phyloP scores from a whole-genome alignment of 257 asterid species.

The Nyctanthes arbortristis region DNA sequence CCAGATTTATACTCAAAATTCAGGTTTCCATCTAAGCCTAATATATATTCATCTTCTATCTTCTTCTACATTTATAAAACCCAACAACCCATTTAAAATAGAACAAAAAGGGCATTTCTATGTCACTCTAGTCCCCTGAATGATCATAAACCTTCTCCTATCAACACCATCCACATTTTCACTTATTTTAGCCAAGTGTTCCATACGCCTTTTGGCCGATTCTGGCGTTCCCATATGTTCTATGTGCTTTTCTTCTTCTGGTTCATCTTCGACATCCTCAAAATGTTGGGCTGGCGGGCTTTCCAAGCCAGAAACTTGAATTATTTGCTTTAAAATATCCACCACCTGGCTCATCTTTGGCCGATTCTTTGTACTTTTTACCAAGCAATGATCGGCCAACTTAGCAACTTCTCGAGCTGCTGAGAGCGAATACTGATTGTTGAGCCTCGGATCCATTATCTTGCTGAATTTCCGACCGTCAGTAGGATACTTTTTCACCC shows the following conservation, averaged over 20 bases:
- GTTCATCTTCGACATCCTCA: conserved; percentile 41
- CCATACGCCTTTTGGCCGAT: conserved; percentile 73
- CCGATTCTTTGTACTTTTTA: conserved; percentile 68
- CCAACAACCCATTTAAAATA: background rate
- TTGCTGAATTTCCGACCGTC: conserved; percentile 54
- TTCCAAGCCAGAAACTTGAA: conserved; percentile 31
- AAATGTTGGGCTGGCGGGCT: conserved; percentile 37
- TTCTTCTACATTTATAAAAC: background rate
- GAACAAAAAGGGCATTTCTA: conserved; percentile 4
- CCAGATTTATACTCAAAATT: too few relatives aligned
- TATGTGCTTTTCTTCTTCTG: conserved; percentile 27
- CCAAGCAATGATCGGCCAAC: conserved; percentile 71
- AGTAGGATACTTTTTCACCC: conserved; percentile 68
- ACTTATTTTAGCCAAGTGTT: conserved; percentile 72
- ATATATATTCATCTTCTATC: background rate
- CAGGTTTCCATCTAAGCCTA: too few relatives aligned
- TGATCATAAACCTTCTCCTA: conserved; percentile 59
- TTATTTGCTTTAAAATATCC: conserved; percentile 56
- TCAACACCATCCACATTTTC: conserved; percentile 67
- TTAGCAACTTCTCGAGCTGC: conserved; percentile 69
- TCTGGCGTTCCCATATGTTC: conserved; percentile 43
- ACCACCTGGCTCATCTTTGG: conserved; percentile 93
- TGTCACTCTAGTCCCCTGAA: conserved; percentile 74
- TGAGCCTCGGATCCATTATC: conserved; percentile 78
- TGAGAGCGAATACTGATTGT: conserved; percentile 46